Evolutionary conservation across 495 filamentous ascomycete species (phyloP), one percentile per base, ranked within the genome.

Genomic region (Xeromyces bisporus): DNA sequence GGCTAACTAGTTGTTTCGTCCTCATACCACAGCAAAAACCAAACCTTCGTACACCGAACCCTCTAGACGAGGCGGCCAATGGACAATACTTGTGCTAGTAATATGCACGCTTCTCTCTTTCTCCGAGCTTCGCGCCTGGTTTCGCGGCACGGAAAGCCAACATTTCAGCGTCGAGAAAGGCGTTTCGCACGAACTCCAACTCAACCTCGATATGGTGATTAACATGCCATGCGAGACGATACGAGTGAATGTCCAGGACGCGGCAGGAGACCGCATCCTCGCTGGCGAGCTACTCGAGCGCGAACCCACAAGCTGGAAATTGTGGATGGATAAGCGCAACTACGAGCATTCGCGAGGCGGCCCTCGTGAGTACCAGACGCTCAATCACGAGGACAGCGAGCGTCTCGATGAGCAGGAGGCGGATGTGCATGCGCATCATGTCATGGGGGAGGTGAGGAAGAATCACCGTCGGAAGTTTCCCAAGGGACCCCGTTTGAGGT

Each of bases 191-290:
- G 57, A 69, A 23, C 69, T 99, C 37, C 81, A 93, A 58, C 79
- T 99, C 53, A 99, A 99, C 62, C 62, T 96, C 18, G 89, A 99
- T 59, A 71, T 92, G 18, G 81, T 94, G 1, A 58, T 96, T n/a
- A 64, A 70, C 18, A 99, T 99, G 89, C 58, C 64, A 43, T 99
- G 89, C 64, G 59, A 67, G 20, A 73, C 85, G 46, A 65, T 99
- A 12, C 81, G 92, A 56, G 62, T 99, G 55, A 99, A 99, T 63
- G 86, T 96, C 31, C 89, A 99, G 60, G 89, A 99, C 53, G 91
- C 85, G 9, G 70, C 80, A 0, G 81, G 89, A 17, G 89, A 99
- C 55, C 70, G 80, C 24, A 85, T 96, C 44, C 66, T 93, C 4
- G 89, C 89, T 1, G 81, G 73, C 8, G 63, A 80, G 7, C 53